Evolutionary conservation across 2,329 filamentous ascomycete genomes (phyloP).

Genomic region (Calonectria montana): DNA sequence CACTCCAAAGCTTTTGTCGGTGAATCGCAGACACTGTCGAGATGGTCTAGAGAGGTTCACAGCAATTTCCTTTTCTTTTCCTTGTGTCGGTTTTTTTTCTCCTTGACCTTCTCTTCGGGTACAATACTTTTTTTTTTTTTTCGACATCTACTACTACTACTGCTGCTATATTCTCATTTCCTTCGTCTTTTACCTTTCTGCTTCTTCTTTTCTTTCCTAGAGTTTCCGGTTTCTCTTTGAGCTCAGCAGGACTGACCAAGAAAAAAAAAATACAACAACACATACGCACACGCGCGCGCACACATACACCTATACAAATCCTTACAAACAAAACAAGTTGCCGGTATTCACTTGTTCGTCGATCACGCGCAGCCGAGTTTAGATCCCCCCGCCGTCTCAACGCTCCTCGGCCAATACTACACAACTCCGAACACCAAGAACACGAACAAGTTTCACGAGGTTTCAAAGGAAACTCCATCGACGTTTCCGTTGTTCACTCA

Average conservation of each 20-base stretch:
- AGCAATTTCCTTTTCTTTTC: slow-evolving; percentile 17
- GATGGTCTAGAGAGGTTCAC: slow-evolving; percentile 37
- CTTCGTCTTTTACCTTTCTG: slow-evolving; percentile 2
- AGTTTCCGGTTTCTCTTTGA: slow-evolving; percentile 30
- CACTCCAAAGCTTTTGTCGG: slow-evolving; percentile 32
- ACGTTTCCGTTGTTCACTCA: slow-evolving; percentile 3
- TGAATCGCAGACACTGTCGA: slow-evolving; percentile 40
- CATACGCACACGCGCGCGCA: not conserved
- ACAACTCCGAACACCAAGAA: not conserved
- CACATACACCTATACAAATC: not conserved
- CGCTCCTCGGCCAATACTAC: not conserved
- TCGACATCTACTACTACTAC: not conserved
- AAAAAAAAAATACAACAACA: not conserved
- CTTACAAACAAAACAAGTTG: slow-evolving; percentile 1
- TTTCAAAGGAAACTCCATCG: slow-evolving; percentile 8
- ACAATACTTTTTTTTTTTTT: slow-evolving; percentile 1
- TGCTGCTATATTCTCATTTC: slow-evolving; percentile 2
- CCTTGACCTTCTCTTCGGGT: slow-evolving; percentile 24
- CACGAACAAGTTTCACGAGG: not conserved
- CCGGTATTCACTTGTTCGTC: slow-evolving; percentile 2
- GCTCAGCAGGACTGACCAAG: slow-evolving; percentile 43
- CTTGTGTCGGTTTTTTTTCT: slow-evolving; percentile 30
- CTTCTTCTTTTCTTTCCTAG: slow-evolving; percentile 5
- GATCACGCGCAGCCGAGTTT: not conserved
- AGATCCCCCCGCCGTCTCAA: not conserved